phyloP scores from a whole-genome alignment of 768 basidiomycete genomes.

The Obba rivulosa region DNA sequence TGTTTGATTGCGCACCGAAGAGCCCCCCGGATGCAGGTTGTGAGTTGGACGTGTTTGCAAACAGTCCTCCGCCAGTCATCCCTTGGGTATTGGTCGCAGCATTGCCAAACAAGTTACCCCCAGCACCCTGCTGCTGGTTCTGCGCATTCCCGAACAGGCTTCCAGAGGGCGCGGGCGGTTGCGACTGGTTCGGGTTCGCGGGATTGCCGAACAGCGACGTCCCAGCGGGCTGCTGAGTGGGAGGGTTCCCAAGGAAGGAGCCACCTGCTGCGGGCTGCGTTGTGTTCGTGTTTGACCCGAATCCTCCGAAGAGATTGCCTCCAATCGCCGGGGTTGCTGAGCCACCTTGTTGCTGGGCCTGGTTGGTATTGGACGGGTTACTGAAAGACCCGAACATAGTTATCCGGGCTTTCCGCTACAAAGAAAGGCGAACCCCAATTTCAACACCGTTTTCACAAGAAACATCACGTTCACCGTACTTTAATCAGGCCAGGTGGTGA shows the following conservation, averaged over 20 bases:
- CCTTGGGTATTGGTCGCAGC: background rate
- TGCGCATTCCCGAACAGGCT: slow-evolving; percentile 11
- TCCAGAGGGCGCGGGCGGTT: background rate
- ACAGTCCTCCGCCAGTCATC: background rate
- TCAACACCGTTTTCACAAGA: no score
- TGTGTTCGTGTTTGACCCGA: background rate
- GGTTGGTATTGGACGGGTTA: background rate
- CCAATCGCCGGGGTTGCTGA: background rate
- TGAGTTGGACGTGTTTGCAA: background rate
- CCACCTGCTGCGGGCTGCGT: background rate
- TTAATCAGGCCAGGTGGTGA: no score
- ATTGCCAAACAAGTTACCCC: background rate
- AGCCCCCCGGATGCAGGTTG: background rate
- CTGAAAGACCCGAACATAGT: slow-evolving; percentile 3
- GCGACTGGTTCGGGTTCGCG: background rate
- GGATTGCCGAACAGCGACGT: background rate
- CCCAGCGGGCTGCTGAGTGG: no score
- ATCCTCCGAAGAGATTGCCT: background rate
- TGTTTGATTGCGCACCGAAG: background rate
- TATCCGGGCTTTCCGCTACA: no score
- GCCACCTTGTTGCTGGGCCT: slow-evolving; percentile 1
- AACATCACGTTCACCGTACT: no score
- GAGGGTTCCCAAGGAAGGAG: background rate
- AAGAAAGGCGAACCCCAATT: no score
- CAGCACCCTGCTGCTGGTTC: slow-evolving; percentile 3